Conservation (phyloP, 1,284 basidiomycete genomes). For the Xerocomus amazonicus region DNA sequence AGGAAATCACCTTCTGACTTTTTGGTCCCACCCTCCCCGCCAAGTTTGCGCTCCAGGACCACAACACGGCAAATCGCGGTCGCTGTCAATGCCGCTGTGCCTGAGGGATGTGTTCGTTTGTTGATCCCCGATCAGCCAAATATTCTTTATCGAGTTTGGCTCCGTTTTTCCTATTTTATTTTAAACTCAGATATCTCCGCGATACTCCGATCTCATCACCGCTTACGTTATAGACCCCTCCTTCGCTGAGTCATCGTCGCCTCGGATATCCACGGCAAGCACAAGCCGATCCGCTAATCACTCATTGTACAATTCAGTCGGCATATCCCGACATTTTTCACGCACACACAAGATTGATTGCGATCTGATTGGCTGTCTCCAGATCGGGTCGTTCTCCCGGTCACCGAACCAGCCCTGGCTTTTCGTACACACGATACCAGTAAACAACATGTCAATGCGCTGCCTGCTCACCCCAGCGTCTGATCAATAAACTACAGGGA, state of each 20-base stretch:
- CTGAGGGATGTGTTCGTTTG: constrained; percentile 32
- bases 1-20: constrained; percentile 23
- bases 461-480: no score
- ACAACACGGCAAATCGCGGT: constrained; percentile 29
- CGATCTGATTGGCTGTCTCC: constrained; percentile 15
- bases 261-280: constrained; percentile 20
- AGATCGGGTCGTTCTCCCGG: constrained; percentile 6
- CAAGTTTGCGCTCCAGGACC: neutral
- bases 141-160: constrained; percentile 31
- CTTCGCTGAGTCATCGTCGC: constrained; percentile 4
- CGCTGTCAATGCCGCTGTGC: constrained; percentile 25
- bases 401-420: neutral
- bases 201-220: constrained; percentile 16
- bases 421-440: no score
- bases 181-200: constrained; percentile 29
- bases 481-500: neutral
- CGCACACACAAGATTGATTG: constrained; percentile 25
- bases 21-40: neutral
- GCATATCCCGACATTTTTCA: constrained; percentile 24
- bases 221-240: neutral
- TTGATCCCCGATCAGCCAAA: constrained; percentile 37
- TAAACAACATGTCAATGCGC: constrained; percentile 11
- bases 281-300: neutral
- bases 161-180: constrained; percentile 28
- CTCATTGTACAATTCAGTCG: constrained; percentile 26